A percentile compares a stretch with the other conserved stretches of the same genome.
Evolutionary conservation across 805 yeast genomes (phyloP).

Genomic region (Nakazawaea ernobii): DNA sequence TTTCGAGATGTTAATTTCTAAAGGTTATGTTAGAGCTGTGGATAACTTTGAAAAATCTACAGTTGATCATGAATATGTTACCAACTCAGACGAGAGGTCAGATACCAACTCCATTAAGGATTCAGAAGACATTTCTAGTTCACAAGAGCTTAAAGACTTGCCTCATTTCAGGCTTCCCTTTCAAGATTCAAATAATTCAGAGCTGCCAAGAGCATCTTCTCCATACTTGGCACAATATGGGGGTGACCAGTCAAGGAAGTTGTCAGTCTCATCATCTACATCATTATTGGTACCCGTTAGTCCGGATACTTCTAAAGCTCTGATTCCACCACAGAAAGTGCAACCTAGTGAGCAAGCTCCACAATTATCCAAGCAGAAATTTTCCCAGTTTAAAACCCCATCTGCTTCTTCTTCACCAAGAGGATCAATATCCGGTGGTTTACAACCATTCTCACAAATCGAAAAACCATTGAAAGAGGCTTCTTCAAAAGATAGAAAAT

Average conservation of each 20-base stretch:
- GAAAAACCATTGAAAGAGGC: not conserved
- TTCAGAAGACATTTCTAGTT: not conserved
- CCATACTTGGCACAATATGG: not conserved
- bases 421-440: constrained; percentile 35
- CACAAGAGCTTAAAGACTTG: constrained; percentile 21
- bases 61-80: not conserved
- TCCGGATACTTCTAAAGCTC: constrained; percentile 1
- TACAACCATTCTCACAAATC: constrained; percentile 4
- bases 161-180: constrained; percentile 68
- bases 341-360: constrained; percentile 51
- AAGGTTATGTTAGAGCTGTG: constrained; percentile 58
- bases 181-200: constrained; percentile 36
- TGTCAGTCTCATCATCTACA: constrained; percentile 2
- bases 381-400: constrained; percentile 4
- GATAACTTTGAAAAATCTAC: constrained; percentile 16
- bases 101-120: constrained; percentile 6
- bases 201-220: constrained; percentile 14
- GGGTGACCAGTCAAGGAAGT: not conserved
- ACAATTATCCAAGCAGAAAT: constrained; percentile 10
- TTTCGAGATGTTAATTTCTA: constrained; percentile 55
- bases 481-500: not conserved
- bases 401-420: constrained; percentile 40
- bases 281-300: not conserved
- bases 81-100: not conserved
- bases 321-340: constrained; percentile 51